A percentile compares a stretch with the other conserved stretches of the same genome.
Evolutionary conservation across 495 filamentous ascomycete species (phyloP).

Genomic region (Aspergillus nanangensis): DNA sequence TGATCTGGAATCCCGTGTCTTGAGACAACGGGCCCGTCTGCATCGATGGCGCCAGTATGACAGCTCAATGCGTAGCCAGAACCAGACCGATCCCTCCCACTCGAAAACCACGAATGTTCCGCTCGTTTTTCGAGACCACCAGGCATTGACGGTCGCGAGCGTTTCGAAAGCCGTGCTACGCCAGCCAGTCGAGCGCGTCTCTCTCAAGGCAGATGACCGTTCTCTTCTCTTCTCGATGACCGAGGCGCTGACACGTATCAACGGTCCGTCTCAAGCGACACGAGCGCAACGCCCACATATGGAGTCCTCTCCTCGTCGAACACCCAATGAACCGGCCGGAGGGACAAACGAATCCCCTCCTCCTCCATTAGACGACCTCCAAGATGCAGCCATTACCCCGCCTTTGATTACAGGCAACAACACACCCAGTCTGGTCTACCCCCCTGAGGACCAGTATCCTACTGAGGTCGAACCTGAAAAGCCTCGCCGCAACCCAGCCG

Average conservation of each 20-base stretch:
- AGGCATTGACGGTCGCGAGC: slow-evolving; percentile 36
- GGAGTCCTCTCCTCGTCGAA: not conserved
- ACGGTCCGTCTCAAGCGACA: slow-evolving; percentile 32
- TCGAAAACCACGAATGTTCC: slow-evolving; percentile 15
- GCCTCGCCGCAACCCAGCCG: slow-evolving; percentile 19
- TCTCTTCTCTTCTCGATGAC: slow-evolving; percentile 51
- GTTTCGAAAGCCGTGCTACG: slow-evolving; percentile 37
- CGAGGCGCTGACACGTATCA: slow-evolving; percentile 49
- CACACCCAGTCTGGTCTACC: no score
- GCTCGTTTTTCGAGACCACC: slow-evolving; percentile 32
- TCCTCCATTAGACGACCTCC: not conserved
- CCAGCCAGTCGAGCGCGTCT: slow-evolving; percentile 30
- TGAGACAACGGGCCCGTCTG: slow-evolving; percentile 58
- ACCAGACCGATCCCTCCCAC: slow-evolving; percentile 9
- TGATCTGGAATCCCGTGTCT: slow-evolving; percentile 58
- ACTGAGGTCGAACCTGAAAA: slow-evolving; percentile 25
- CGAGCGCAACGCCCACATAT: not conserved
- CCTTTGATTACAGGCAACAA: no score
- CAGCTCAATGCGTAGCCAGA: slow-evolving; percentile 23
- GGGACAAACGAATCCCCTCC: no score
- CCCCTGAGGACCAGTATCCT: slow-evolving; percentile 16
- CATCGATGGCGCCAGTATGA: slow-evolving; percentile 70
- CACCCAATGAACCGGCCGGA: not conserved
- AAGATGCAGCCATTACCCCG: not conserved
- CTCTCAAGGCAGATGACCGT: slow-evolving; percentile 42